phyloP scores from a whole-genome alignment of 2,329 filamentous ascomycete genomes.

The Trichophyton rubrum region DNA sequence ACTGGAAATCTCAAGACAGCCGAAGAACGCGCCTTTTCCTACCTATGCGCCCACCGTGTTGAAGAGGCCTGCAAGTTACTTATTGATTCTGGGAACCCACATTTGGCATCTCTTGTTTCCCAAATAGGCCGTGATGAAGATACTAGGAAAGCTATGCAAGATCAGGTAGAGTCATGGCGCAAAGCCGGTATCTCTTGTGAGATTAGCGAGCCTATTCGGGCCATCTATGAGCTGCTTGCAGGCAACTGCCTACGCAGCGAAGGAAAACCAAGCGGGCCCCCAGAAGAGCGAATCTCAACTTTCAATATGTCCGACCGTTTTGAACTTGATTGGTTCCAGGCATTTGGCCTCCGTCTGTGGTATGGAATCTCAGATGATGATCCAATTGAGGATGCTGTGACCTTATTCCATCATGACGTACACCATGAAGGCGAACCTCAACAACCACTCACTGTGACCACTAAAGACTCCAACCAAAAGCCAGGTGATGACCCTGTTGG shows the following conservation, averaged over 20 bases:
- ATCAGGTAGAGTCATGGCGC: slow-evolving; percentile 75
- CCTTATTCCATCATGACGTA: slow-evolving; percentile 61
- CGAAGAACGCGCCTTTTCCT: slow-evolving; percentile 74
- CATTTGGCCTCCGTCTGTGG: slow-evolving; percentile 84
- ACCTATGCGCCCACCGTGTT: slow-evolving; percentile 65
- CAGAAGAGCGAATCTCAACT: slow-evolving; percentile 67
- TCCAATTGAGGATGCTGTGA: slow-evolving; percentile 58
- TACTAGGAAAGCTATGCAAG: slow-evolving; percentile 60
- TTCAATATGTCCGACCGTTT: slow-evolving; percentile 79
- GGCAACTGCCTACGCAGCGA: slow-evolving; percentile 78
- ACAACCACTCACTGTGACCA: slow-evolving; percentile 59
- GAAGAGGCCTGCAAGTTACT: slow-evolving; percentile 72
- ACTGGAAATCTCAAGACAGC: slow-evolving; percentile 51
- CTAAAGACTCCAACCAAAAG: slow-evolving; percentile 49
- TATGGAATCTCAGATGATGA: slow-evolving; percentile 62
- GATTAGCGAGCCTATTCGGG: slow-evolving; percentile 69
- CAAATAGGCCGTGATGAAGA: slow-evolving; percentile 63
- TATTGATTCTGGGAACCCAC: slow-evolving; percentile 62
- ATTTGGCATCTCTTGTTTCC: slow-evolving; percentile 71
- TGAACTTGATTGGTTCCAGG: slow-evolving; percentile 80
- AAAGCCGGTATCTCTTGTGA: slow-evolving; percentile 74
- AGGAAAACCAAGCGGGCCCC: slow-evolving; percentile 55
- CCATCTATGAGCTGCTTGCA: slow-evolving; percentile 77
- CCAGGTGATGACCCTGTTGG: slow-evolving; percentile 44
- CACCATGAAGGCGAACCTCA: slow-evolving; percentile 55